These are phyloP conservation scores for Phytopythium aichiense DNA, from an alignment of 352 stramenopile species.

Conservation along the genomic window DNA sequence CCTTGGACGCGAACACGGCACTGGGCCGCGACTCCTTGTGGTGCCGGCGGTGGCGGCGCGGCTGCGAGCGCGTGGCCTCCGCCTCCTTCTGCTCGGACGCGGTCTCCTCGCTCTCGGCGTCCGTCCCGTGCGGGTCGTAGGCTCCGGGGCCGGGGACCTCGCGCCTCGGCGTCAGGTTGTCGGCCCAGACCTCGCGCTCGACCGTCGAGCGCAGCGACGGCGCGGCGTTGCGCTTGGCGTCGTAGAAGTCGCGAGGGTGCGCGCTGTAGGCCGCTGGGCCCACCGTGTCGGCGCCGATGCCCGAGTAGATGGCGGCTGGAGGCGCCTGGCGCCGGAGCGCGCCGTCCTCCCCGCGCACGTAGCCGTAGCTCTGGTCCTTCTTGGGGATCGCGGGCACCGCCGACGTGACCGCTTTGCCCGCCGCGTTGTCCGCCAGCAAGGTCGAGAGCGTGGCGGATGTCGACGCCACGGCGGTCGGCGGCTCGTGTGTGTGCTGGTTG, in stretches of 20 bases:
- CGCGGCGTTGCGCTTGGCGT: slow-evolving; percentile 64
- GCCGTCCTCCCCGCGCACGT: slow-evolving; percentile 40
- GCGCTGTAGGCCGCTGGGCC: slow-evolving; percentile 61
- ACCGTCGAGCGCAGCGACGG: slow-evolving; percentile 62
- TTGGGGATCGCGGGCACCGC: slow-evolving; percentile 59
- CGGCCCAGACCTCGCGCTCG: slow-evolving; percentile 75
- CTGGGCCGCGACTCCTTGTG: slow-evolving; percentile 24
- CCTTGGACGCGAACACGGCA: slow-evolving; percentile 73
- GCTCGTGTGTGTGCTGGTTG: slow-evolving; percentile 25
- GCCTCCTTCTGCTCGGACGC: background rate
- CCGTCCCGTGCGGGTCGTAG: slow-evolving; percentile 29
- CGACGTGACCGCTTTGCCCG: slow-evolving; percentile 4
- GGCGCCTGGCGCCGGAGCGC: slow-evolving; percentile 35
- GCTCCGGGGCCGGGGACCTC: slow-evolving; percentile 57
- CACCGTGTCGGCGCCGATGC: slow-evolving; percentile 66
- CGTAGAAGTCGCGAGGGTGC: slow-evolving; percentile 44
- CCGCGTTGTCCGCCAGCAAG: slow-evolving; percentile 4
- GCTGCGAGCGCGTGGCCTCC: background rate
- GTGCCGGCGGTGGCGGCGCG: background rate
- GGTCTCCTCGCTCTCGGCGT: background rate
- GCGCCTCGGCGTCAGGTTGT: slow-evolving; percentile 37
- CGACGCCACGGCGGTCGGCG: background rate
- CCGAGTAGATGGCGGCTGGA: slow-evolving; percentile 54
- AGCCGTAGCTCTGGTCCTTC: slow-evolving; percentile 74
- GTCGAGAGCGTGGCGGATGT: background rate